A percentile compares a stretch with the other conserved stretches of the same genome.
Conservation (phyloP, 352 stramenopile species). For the Phytopythium ostracodes region DNA sequence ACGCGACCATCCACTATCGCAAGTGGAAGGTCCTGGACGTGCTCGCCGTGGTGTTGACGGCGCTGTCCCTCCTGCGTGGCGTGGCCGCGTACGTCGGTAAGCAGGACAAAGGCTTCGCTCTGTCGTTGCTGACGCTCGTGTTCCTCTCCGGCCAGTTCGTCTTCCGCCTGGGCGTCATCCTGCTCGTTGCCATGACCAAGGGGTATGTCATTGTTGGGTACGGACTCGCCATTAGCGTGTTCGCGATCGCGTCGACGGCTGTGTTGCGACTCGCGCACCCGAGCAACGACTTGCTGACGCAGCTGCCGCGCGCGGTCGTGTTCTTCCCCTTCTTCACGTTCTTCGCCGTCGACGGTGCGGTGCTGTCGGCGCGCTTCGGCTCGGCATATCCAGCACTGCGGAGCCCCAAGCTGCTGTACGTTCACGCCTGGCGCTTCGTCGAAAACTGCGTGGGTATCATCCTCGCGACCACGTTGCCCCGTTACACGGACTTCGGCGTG, state of each 20-base stretch:
- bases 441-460: constrained; percentile 47
- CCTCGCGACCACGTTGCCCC: constrained; percentile 30
- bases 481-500: constrained; percentile 62
- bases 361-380: constrained; percentile 28
- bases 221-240: constrained; percentile 23
- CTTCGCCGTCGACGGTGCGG: constrained; percentile 52
- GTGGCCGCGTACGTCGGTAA: constrained; percentile 42
- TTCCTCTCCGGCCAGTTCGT: constrained; percentile 64
- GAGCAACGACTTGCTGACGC: constrained; percentile 19
- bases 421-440: constrained; percentile 52
- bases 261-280: constrained; percentile 39
- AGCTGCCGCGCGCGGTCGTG: constrained; percentile 41
- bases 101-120: constrained; percentile 20
- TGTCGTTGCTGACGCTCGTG: constrained; percentile 29
- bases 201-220: constrained; percentile 37
- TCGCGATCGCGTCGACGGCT: constrained; percentile 29
- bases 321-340: constrained; percentile 71
- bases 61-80: constrained; percentile 43
- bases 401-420: constrained; percentile 24
- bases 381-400: constrained; percentile 29
- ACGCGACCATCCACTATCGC: constrained; percentile 77
- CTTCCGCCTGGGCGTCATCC: constrained; percentile 48
- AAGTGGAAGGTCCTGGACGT: constrained; percentile 70
- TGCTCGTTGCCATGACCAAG: constrained; percentile 66
- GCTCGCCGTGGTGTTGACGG: constrained; percentile 48